Evolutionary conservation across 345 rosid species (phyloP).

Genomic region (Sisymbrium altissimum): DNA sequence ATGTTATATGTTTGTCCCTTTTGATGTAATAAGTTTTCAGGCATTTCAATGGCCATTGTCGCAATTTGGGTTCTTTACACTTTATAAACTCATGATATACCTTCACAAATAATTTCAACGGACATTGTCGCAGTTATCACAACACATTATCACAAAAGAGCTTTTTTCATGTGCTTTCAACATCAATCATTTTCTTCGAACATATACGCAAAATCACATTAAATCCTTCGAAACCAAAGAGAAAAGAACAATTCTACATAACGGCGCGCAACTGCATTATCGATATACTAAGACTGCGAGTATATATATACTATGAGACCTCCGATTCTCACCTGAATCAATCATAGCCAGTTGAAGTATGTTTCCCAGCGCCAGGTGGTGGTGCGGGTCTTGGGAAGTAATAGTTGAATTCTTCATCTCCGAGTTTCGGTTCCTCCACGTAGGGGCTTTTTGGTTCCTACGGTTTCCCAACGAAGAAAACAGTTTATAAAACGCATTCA

Average conservation of each 20-base stretch:
- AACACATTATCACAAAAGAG: slow-evolving; percentile 3
- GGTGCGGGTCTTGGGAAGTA: slow-evolving; percentile 66
- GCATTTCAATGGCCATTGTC: not conserved
- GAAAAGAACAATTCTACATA: not conserved
- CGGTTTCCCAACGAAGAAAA: slow-evolving; percentile 3
- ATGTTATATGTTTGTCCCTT: not conserved
- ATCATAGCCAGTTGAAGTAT: slow-evolving; percentile 39
- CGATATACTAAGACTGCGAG: slow-evolving; percentile 2
- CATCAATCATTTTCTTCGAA: not conserved
- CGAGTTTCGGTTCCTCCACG: slow-evolving; percentile 62
- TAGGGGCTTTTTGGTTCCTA: slow-evolving; percentile 58
- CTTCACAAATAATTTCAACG: no score
- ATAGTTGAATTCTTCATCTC: slow-evolving; percentile 33
- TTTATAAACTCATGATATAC: not conserved
- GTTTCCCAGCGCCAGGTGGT: slow-evolving; percentile 73
- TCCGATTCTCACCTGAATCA: slow-evolving; percentile 22
- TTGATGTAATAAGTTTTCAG: not conserved
- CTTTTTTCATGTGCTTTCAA: no score
- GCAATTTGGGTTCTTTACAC: not conserved
- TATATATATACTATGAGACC: slow-evolving; percentile 3
- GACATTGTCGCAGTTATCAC: not conserved
- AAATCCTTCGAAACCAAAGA: not conserved
- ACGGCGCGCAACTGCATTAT: not conserved
- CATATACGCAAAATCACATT: not conserved
- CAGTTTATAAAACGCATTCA: not conserved